Conservation (phyloP, 805 yeast genomes). For the Wickerhamiella dianesei region DNA sequence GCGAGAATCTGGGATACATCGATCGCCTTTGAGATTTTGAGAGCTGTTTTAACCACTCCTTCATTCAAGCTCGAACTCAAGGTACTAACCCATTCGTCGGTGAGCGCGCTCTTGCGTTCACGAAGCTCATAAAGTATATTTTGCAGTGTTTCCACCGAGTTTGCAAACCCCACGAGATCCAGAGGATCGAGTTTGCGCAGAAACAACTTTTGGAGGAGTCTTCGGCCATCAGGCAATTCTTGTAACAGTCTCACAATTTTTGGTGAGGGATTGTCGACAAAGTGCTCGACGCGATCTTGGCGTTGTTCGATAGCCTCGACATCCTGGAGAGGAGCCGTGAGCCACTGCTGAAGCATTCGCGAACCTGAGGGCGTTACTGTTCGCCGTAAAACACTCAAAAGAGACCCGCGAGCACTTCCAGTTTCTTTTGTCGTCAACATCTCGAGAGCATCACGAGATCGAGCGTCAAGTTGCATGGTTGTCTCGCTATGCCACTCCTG, state of each 20-base stretch:
- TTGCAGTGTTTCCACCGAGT: slow-evolving; percentile 28
- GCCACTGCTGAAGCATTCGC: slow-evolving; percentile 66
- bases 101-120: background rate
- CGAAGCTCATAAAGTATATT: slow-evolving; percentile 18
- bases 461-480: slow-evolving; percentile 63
- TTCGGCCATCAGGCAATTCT: slow-evolving; percentile 33
- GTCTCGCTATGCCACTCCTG: slow-evolving; percentile 37
- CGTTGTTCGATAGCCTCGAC: slow-evolving; percentile 41
- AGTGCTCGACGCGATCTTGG: slow-evolving; percentile 37
- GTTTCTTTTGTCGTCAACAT: slow-evolving; percentile 40
- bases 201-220: slow-evolving; percentile 26
- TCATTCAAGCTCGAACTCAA: slow-evolving; percentile 9
- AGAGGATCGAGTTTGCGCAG: slow-evolving; percentile 32
- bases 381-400: slow-evolving; percentile 52
- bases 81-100: background rate
- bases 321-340: slow-evolving; percentile 63
- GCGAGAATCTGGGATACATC: slow-evolving; percentile 26
- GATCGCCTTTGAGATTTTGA: slow-evolving; percentile 31
- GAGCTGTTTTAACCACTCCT: slow-evolving; percentile 26
- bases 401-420: slow-evolving; percentile 37
- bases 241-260: slow-evolving; percentile 47
- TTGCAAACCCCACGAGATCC: slow-evolving; percentile 34
- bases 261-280: slow-evolving; percentile 30
- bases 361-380: slow-evolving; percentile 78
- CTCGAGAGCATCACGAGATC: slow-evolving; percentile 36